These are phyloP conservation scores for Fusarium burgessii DNA, from an alignment of 2,329 filamentous ascomycete genomes.

Conservation along the genomic window DNA sequence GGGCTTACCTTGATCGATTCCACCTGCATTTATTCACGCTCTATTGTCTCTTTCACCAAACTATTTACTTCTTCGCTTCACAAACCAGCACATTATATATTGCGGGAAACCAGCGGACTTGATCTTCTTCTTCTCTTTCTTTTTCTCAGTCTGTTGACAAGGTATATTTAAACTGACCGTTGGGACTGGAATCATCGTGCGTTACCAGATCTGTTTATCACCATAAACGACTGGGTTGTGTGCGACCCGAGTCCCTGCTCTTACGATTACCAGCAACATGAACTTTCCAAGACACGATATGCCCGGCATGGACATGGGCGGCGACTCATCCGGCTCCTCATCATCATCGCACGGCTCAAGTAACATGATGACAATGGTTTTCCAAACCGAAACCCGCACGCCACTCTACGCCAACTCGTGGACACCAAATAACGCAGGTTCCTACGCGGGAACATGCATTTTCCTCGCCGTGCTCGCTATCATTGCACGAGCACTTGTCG, in stretches of 20 bases:
- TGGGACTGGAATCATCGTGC: background rate
- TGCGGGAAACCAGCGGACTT: background rate
- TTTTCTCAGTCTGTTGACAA: background rate
- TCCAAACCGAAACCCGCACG: conserved; percentile 67
- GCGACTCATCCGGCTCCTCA: conserved; percentile 23
- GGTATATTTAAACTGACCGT: background rate
- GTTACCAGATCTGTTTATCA: background rate
- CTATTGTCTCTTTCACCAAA: background rate
- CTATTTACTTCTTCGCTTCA: background rate
- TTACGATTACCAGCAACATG: conserved; percentile 21
- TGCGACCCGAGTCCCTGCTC: background rate
- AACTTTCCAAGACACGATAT: conserved; percentile 44
- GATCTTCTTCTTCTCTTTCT: background rate
- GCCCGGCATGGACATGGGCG: conserved; percentile 41
- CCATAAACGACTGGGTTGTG: background rate
- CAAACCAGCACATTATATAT: background rate
- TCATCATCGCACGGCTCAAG: conserved; percentile 29
- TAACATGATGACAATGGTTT: conserved; percentile 64
- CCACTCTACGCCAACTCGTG: conserved; percentile 73
- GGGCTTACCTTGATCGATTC: background rate
- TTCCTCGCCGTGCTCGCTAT: conserved; percentile 85
- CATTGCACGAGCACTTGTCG: conserved; percentile 77
- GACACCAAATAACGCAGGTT: conserved; percentile 76
- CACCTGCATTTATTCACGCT: background rate
- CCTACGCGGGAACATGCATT: conserved; percentile 91